Evolutionary conservation across 306 rosid species (phyloP).

Genomic region (Vicia villosa): DNA sequence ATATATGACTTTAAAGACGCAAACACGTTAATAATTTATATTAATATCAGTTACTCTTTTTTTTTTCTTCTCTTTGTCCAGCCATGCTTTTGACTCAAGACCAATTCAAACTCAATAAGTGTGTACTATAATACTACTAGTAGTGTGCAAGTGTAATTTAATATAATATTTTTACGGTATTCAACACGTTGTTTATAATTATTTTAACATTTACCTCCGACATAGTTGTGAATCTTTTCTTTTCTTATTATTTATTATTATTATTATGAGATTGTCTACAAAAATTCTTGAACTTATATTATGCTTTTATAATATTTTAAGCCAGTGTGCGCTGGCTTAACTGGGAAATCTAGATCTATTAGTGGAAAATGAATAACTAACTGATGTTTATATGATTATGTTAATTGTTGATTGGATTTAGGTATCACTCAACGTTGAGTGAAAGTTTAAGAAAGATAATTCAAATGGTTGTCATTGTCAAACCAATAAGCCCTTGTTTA

Average conservation of each 20-base stretch:
- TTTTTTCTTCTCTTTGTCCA: slow-evolving; percentile 29
- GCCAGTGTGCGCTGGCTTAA: neutral
- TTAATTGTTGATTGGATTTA: neutral
- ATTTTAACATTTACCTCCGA: neutral
- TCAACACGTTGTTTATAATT: slow-evolving; percentile 3
- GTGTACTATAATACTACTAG: neutral
- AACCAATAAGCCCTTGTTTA: neutral
- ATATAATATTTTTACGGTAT: neutral
- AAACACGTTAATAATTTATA: slow-evolving; percentile 17
- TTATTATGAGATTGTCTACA: slow-evolving; percentile 6
- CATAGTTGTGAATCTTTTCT: neutral
- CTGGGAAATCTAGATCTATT: neutral
- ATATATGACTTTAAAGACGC: slow-evolving; percentile 33
- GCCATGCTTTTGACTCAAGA: slow-evolving; percentile 42
- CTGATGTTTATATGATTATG: neutral
- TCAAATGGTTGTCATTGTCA: neutral
- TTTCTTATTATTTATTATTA: too few species aligned
- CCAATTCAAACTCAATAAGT: slow-evolving; percentile 37
- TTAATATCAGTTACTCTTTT: slow-evolving; percentile 7
- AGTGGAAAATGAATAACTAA: neutral
- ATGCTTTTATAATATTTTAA: neutral
- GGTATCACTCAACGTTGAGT: neutral
- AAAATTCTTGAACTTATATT: neutral
- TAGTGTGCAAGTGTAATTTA: neutral
- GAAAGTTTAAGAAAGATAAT: neutral